Evolutionary conservation across 495 filamentous ascomycete species (phyloP).

Genomic region (Penicillium flavigenum): DNA sequence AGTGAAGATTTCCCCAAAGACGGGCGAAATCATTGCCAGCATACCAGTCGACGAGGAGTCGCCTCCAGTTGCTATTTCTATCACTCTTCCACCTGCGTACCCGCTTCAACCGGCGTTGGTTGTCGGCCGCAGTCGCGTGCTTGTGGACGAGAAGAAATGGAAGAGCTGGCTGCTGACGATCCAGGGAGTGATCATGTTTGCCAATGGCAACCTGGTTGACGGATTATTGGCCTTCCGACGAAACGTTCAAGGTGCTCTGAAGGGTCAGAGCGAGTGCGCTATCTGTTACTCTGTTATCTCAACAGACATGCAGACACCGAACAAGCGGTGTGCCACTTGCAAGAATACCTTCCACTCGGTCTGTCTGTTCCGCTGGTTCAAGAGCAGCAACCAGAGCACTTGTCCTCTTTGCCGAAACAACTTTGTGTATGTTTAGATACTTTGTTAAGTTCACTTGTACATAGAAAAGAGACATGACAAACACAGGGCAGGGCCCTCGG

Average conservation of each 20-base stretch:
- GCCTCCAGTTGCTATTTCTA: slow-evolving; percentile 72
- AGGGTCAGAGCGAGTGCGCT: slow-evolving; percentile 92
- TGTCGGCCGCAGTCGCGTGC: slow-evolving; percentile 73
- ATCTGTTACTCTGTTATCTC: slow-evolving; percentile 96
- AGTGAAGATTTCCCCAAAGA: slow-evolving; percentile 67
- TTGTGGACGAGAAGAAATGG: slow-evolving; percentile 87
- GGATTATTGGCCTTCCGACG: slow-evolving; percentile 77
- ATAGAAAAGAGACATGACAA: slow-evolving; percentile 19
- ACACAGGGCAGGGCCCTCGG: not conserved
- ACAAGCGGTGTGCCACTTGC: slow-evolving; percentile 88
- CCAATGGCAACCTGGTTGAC: slow-evolving; percentile 79
- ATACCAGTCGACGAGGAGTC: slow-evolving; percentile 87
- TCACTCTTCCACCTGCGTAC: slow-evolving; percentile 75
- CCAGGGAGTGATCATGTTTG: slow-evolving; percentile 91
- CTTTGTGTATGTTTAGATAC: slow-evolving; percentile 61
- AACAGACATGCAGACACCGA: slow-evolving; percentile 80
- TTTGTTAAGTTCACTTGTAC: slow-evolving; percentile 16
- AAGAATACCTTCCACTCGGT: slow-evolving; percentile 88
- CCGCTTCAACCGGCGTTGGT: slow-evolving; percentile 79
- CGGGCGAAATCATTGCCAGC: slow-evolving; percentile 72
- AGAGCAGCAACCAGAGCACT: slow-evolving; percentile 81
- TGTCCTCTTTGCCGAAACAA: slow-evolving; percentile 88
- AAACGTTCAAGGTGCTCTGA: slow-evolving; percentile 81
- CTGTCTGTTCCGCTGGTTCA: slow-evolving; percentile 95
- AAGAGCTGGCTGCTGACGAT: slow-evolving; percentile 77